Base-by-base conservation (phyloP, 2,329 filamentous ascomycete genomes). In the Ascochyta viciae-villosae region DNA sequence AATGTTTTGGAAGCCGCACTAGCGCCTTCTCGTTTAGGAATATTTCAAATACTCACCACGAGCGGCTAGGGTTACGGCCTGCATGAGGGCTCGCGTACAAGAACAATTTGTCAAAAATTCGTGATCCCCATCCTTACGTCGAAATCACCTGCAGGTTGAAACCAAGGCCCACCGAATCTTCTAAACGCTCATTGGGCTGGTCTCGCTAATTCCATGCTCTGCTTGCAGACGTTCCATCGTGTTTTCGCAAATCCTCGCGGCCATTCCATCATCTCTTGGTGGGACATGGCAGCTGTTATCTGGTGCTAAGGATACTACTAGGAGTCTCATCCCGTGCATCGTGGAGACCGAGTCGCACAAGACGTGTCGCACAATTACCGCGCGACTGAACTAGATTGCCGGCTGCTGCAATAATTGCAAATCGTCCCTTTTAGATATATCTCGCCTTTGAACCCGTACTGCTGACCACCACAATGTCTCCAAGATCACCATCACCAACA, bases 1-100 rank as follows among this genome's bases (percentile, higher is more conserved):
- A 19, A 42, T 50, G 65, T 62, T 62, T 63, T 53, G 50, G 53
- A 58, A 44, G 49, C 31, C 50, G 48, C 43, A 48, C 58, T 65
- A 67, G 66, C 65, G 63, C 50, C 49, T 51, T 58, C 54, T 41
- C 57, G 46, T 54, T 22, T 59, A 29, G 41, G 45, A 40, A 58
- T 44, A 72, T 71, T 72, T 72, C 60, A 64, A 73, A 73, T 73
- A 65, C 64, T 45, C 22, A 59, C 58, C 47, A 65, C 57, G 42
- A 47, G 38, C 31, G 23, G 12, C 53, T 45, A 47, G 53, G 46
- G 37, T 43, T 31, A 38, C 23, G 37, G 46, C 46, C 27, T 47
- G 35, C 23, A 19, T 16, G 35, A 38, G 31, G 47, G 42, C 52
- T 56, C 35, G 42, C 47, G 43, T 48, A 29, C 13, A 48, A 41